These are phyloP conservation scores for Bidens hawaiensis DNA, from an alignment of 140 eudicot genomes.

Conservation along the genomic window DNA sequence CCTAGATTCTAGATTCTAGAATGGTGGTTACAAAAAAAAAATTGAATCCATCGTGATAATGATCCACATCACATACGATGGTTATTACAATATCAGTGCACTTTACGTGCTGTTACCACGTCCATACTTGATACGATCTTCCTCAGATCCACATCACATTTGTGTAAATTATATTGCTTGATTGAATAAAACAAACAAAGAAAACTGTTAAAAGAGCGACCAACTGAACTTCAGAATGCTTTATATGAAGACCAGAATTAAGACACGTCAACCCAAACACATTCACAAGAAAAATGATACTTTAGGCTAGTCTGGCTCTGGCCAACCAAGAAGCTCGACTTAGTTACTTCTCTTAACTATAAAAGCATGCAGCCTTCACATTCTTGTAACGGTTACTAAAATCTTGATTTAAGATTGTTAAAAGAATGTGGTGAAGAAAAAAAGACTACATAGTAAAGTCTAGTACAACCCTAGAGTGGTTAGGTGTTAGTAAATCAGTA, in stretches of 20 bases:
- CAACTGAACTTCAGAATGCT: background rate
- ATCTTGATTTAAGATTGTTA: background rate
- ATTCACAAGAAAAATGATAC: background rate
- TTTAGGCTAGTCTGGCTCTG: background rate
- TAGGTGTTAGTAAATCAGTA: background rate
- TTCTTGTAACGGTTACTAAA: background rate
- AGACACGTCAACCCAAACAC: background rate
- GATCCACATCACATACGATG: background rate
- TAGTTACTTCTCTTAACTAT: conserved; percentile 1
- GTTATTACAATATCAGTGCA: background rate
- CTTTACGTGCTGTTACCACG: background rate
- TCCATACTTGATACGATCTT: background rate
- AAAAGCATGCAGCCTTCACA: background rate
- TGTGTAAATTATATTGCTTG: background rate
- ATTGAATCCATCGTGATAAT: background rate
- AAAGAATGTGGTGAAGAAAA: background rate
- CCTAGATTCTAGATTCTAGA: background rate
- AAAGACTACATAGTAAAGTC: background rate
- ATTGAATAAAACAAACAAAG: background rate
- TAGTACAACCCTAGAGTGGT: background rate
- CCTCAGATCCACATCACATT: background rate
- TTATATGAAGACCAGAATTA: background rate
- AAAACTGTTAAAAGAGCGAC: background rate
- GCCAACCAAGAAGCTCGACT: conserved; percentile 1
- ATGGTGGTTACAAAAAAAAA: background rate